These are phyloP conservation scores for Senecio squalidus DNA, from an alignment of 140 eudicot genomes.

Conservation along the genomic window DNA sequence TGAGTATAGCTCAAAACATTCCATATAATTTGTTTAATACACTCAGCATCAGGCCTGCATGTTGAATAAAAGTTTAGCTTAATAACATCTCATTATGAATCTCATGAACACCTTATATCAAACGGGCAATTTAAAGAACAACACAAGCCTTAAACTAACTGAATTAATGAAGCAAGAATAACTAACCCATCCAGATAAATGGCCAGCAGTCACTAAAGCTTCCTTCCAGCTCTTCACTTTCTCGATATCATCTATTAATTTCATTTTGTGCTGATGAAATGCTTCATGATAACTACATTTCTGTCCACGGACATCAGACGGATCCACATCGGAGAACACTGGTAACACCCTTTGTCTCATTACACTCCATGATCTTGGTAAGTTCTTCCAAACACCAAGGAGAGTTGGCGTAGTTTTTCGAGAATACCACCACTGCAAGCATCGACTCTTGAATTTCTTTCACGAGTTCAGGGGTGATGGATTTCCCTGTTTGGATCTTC, in stretches of 20 bases:
- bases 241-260: background rate
- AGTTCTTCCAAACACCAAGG: slow-evolving; percentile 15
- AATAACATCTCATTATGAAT: background rate
- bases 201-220: background rate
- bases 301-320: background rate
- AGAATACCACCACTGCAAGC: slow-evolving; percentile 1
- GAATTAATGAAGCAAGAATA: background rate
- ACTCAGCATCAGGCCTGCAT: slow-evolving; percentile 9
- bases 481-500: background rate
- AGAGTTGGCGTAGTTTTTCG: background rate
- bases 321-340: slow-evolving; percentile 3
- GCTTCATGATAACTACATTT: background rate
- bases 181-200: slow-evolving; percentile 11
- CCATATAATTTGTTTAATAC: slow-evolving; percentile 4
- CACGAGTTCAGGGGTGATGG: slow-evolving; percentile 2
- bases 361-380: slow-evolving; percentile 10
- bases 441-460: background rate
- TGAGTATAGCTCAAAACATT: background rate
- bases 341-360: slow-evolving; percentile 10
- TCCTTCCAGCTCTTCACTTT: slow-evolving; percentile 10
- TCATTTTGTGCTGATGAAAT: background rate
- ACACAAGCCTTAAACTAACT: background rate
- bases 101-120: background rate
- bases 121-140: background rate
- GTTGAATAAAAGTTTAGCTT: background rate